phyloP scores from a whole-genome alignment of 2,329 filamentous ascomycete genomes.

The Fusarium tjaetaba region DNA sequence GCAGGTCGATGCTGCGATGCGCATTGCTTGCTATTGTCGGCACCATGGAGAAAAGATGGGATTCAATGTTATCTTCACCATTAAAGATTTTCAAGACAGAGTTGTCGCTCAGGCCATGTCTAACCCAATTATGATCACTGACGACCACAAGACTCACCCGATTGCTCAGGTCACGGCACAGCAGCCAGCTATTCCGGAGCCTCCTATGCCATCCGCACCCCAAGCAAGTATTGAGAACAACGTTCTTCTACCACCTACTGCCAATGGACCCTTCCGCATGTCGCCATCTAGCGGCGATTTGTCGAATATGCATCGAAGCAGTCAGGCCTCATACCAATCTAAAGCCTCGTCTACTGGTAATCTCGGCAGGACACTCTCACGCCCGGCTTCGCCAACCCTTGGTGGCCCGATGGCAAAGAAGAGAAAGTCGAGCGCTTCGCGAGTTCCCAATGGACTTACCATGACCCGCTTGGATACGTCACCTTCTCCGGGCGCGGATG shows the following conservation, averaged over 20 bases:
- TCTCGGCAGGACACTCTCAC: conserved; percentile 63
- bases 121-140: conserved; percentile 93
- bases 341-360: conserved; percentile 47
- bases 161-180: conserved; percentile 44
- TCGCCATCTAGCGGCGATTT: conserved; percentile 73
- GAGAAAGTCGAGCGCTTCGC: conserved; percentile 79
- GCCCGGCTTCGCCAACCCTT: conserved; percentile 77
- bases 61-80: conserved; percentile 92
- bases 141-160: conserved; percentile 91
- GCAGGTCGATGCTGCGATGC: conserved; percentile 89
- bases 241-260: conserved; percentile 46
- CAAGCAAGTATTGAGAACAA: conserved; percentile 44
- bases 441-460: conserved; percentile 76
- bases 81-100: conserved; percentile 82
- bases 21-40: conserved; percentile 95
- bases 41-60: conserved; percentile 94
- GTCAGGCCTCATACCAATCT: conserved; percentile 51
- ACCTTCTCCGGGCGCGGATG: conserved; percentile 52
- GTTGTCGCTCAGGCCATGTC: conserved; percentile 87
- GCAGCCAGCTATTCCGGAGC: conserved; percentile 45
- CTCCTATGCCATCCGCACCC: conserved; percentile 25
- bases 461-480: conserved; percentile 84
- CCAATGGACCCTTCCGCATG: conserved; percentile 59
- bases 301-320: conserved; percentile 64
- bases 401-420: conserved; percentile 78